A percentile compares a stretch with the other conserved stretches of the same genome.
Conservation (phyloP, 2,329 filamentous ascomycete species). For the Botryotinia narcissicola region DNA sequence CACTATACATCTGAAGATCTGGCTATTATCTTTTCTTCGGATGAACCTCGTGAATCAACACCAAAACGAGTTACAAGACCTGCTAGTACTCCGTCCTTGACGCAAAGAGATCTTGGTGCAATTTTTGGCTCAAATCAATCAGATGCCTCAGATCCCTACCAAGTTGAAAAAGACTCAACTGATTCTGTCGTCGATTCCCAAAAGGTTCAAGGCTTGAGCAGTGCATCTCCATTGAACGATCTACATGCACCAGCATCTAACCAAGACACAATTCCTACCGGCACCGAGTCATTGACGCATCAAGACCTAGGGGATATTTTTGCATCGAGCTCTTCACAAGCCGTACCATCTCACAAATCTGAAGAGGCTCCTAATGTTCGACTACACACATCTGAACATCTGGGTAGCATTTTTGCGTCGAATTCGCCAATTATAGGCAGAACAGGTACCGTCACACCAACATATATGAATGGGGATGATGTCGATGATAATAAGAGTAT, state of each 20-base stretch:
- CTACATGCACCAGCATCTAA: background rate
- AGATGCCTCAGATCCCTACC: background rate
- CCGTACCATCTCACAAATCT: too few species aligned
- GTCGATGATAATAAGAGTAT: constrained; percentile 4
- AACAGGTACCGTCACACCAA: background rate
- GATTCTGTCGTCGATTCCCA: background rate
- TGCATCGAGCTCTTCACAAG: background rate
- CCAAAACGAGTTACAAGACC: constrained; percentile 1
- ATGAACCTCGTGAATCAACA: background rate
- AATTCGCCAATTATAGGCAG: background rate
- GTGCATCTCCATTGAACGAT: background rate
- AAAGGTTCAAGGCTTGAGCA: background rate
- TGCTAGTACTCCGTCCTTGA: background rate
- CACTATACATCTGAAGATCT: constrained; percentile 8
- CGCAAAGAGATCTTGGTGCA: background rate
- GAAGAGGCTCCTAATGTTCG: background rate
- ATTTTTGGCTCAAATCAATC: background rate
- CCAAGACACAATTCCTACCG: background rate
- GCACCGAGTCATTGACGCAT: background rate
- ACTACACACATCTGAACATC: constrained; percentile 2
- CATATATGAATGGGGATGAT: constrained; percentile 3
- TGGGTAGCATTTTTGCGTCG: constrained; percentile 7
- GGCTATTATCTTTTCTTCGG: background rate
- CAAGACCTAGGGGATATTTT: background rate
- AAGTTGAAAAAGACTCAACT: background rate